A percentile compares a stretch with the other conserved stretches of the same genome.
phyloP scores from a whole-genome alignment of 163 green algal species.

The Scenedesmus sp. region DNA sequence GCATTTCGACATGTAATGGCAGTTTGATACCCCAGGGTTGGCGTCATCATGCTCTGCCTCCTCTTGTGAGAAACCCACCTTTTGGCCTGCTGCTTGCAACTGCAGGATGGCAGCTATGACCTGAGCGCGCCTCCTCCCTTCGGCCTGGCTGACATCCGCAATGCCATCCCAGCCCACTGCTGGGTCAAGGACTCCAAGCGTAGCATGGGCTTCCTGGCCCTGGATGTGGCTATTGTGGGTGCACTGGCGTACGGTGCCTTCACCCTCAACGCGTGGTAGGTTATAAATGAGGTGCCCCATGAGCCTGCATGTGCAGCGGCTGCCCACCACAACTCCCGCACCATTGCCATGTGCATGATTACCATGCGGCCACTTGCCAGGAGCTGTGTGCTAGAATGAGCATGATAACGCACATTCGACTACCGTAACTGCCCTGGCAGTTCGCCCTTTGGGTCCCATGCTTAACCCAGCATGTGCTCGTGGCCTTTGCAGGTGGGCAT shows the following conservation, averaged over 20 bases:
- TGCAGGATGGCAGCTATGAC: slow-evolving; percentile 67
- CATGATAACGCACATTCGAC: background rate
- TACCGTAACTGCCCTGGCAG: background rate
- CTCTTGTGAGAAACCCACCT: background rate
- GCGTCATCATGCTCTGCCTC: background rate
- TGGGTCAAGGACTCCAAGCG: slow-evolving; percentile 88
- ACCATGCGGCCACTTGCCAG: background rate
- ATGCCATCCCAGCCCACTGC: slow-evolving; percentile 80
- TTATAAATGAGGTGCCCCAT: background rate
- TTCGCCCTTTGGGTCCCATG: background rate
- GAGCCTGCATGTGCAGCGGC: background rate
- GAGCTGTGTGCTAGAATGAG: background rate
- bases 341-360: background rate
- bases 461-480: background rate
- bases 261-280: slow-evolving; percentile 75
- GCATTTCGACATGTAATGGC: background rate
- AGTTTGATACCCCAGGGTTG: background rate
- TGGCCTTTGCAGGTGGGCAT: slow-evolving; percentile 77
- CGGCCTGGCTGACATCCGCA: slow-evolving; percentile 67
- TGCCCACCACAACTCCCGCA: background rate
- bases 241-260: slow-evolving; percentile 83
- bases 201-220: slow-evolving; percentile 80
- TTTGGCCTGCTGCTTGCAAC: background rate
- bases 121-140: slow-evolving; percentile 72
- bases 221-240: slow-evolving; percentile 90